phyloP scores from a whole-genome alignment of 345 rosid genomes.

The Melaleuca quinquenervia region DNA sequence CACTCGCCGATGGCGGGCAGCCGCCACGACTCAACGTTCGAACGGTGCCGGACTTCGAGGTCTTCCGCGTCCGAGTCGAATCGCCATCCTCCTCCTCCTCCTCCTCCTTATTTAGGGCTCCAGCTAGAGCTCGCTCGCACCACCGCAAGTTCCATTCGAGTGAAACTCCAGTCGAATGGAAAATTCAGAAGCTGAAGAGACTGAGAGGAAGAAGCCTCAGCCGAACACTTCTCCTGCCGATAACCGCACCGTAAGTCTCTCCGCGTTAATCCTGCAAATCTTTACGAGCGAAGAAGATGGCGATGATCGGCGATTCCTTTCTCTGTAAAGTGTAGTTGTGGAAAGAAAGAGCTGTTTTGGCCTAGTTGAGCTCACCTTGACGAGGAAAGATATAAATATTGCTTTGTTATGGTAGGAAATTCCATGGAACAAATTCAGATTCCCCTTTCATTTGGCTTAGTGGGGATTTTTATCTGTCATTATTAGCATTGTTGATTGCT shows the following conservation, averaged over 20 bases:
- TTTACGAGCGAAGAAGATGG: neutral
- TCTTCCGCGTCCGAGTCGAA: neutral
- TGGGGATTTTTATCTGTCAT: neutral
- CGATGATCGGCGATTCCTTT: neutral
- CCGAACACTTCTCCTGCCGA: slow-evolving; percentile 33
- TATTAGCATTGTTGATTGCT: neutral
- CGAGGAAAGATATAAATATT: neutral
- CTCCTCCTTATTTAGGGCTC: neutral
- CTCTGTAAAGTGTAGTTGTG: neutral
- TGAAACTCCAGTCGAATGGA: slow-evolving; percentile 29
- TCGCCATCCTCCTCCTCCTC: neutral
- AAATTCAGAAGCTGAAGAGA: slow-evolving; percentile 42
- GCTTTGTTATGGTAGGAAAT: neutral
- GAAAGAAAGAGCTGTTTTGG: neutral
- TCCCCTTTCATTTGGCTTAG: neutral
- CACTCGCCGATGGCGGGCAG: neutral
- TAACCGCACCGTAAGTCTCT: slow-evolving; percentile 6
- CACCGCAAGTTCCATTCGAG: neutral
- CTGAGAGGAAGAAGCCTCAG: slow-evolving; percentile 62
- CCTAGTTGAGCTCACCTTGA: neutral
- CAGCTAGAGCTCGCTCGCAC: neutral
- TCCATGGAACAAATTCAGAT: neutral
- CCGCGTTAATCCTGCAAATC: neutral
- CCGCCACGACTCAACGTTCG: neutral
- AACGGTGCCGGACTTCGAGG: neutral